Conservation (phyloP, 2,329 filamentous ascomycete genomes). For the Xylaria sp. region DNA sequence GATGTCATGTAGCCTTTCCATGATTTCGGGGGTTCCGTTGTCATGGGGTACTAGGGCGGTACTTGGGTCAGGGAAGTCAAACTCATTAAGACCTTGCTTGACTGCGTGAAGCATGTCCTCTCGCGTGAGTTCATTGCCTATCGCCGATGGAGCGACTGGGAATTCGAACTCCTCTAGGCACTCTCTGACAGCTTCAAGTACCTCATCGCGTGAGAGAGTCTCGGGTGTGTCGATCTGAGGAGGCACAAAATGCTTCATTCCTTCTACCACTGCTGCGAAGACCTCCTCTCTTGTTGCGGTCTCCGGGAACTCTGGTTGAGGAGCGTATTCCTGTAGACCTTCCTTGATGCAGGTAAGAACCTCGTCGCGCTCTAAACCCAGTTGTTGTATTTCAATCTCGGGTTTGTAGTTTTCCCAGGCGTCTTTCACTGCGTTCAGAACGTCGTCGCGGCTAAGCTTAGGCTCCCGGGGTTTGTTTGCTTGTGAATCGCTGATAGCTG, state of each 20-base stretch:
- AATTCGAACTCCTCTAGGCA: slow-evolving; percentile 87
- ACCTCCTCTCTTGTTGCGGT: slow-evolving; percentile 83
- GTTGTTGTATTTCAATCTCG: slow-evolving; percentile 87
- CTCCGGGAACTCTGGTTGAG: slow-evolving; percentile 56
- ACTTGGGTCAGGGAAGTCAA: slow-evolving; percentile 43
- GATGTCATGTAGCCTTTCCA: slow-evolving; percentile 67
- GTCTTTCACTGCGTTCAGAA: slow-evolving; percentile 84
- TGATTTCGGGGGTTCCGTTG: slow-evolving; percentile 55
- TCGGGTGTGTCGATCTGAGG: slow-evolving; percentile 72
- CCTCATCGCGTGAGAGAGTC: slow-evolving; percentile 77
- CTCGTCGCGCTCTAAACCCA: slow-evolving; percentile 88
- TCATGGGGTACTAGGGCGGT: slow-evolving; percentile 49
- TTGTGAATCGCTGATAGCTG: slow-evolving; percentile 70
- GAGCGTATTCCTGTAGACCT: slow-evolving; percentile 77
- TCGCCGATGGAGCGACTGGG: slow-evolving; percentile 63
- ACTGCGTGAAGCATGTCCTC: slow-evolving; percentile 70
- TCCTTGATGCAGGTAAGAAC: slow-evolving; percentile 85
- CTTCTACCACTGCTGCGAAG: slow-evolving; percentile 82
- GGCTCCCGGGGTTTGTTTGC: slow-evolving; percentile 52
- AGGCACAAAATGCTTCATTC: slow-evolving; percentile 78
- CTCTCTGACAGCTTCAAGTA: slow-evolving; percentile 82
- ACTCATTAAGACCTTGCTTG: slow-evolving; percentile 59
- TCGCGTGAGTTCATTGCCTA: slow-evolving; percentile 59
- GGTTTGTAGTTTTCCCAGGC: slow-evolving; percentile 96
- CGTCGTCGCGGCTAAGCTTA: slow-evolving; percentile 76